Conservation (phyloP, 1,139 yeast species). For the Blastobotrys persicus region DNA sequence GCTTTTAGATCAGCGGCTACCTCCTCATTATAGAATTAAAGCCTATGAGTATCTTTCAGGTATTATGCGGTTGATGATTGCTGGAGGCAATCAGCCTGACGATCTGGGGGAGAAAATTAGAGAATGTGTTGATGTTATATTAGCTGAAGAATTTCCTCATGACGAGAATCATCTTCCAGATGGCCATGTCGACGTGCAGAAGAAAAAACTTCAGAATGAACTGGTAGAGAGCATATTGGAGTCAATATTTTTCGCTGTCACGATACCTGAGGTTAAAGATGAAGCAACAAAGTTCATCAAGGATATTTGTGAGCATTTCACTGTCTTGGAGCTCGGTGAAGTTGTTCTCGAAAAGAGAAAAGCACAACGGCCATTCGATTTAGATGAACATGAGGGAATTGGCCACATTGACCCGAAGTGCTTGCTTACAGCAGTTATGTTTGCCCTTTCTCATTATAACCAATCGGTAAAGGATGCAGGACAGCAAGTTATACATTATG, state of each 20-base stretch:
- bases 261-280: slow-evolving; percentile 69
- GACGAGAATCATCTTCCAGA: slow-evolving; percentile 35
- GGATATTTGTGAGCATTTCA: slow-evolving; percentile 74
- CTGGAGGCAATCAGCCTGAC: slow-evolving; percentile 61
- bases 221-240: slow-evolving; percentile 58
- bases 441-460: slow-evolving; percentile 78
- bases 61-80: slow-evolving; percentile 66
- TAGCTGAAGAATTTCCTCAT: slow-evolving; percentile 47
- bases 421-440: slow-evolving; percentile 69
- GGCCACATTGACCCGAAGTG: slow-evolving; percentile 68
- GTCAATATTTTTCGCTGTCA: slow-evolving; percentile 68
- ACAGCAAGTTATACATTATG: slow-evolving; percentile 57
- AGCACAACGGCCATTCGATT: slow-evolving; percentile 66
- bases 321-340: slow-evolving; percentile 71
- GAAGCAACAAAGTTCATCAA: slow-evolving; percentile 63
- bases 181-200: slow-evolving; percentile 27
- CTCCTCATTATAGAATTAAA: slow-evolving; percentile 65
- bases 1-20: slow-evolving; percentile 64
- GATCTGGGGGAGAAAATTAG: slow-evolving; percentile 49
- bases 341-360: slow-evolving; percentile 70
- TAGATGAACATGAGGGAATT: slow-evolving; percentile 76
- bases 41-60: slow-evolving; percentile 73
- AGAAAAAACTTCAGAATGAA: slow-evolving; percentile 57
- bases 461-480: slow-evolving; percentile 71
- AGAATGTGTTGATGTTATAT: slow-evolving; percentile 49